These are phyloP conservation scores for Magnusiomyces paraingens DNA, from an alignment of 1,139 yeast genomes.

Conservation along the genomic window DNA sequence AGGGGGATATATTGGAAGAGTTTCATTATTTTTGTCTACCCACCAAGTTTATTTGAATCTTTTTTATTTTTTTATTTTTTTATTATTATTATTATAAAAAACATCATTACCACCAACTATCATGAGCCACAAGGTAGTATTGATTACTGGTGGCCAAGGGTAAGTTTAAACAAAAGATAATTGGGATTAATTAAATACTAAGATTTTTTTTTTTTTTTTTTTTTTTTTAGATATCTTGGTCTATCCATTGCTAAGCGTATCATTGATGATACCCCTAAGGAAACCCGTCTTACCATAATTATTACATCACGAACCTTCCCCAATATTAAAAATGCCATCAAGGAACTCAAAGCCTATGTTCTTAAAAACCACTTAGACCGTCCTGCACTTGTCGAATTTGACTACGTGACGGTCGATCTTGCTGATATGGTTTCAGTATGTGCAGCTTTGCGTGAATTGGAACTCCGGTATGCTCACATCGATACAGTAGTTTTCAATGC, in stretches of 20 bases:
- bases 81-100: too few relatives aligned
- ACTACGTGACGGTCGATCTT: conserved; percentile 80
- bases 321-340: conserved; percentile 71
- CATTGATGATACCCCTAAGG: conserved; percentile 49
- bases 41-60: too few relatives aligned
- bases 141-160: conserved; percentile 60
- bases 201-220: too few relatives aligned
- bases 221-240: conserved; percentile 70
- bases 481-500: conserved; percentile 83
- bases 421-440: conserved; percentile 84
- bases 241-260: conserved; percentile 76
- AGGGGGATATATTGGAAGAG: too few relatives aligned
- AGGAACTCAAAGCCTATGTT: conserved; percentile 48
- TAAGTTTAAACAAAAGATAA: conserved; percentile 20
- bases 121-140: conserved; percentile 37
- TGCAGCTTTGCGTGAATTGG: conserved; percentile 64
- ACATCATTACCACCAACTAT: too few relatives aligned
- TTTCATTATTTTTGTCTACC: too few relatives aligned
- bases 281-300: conserved; percentile 60
- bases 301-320: conserved; percentile 88
- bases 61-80: too few relatives aligned
- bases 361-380: conserved; percentile 26
- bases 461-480: conserved; percentile 53
- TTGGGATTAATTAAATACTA: not conserved
- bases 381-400: conserved; percentile 64